Base-by-base conservation (phyloP, 805 yeast genomes). In the Starmera dryadoides region DNA sequence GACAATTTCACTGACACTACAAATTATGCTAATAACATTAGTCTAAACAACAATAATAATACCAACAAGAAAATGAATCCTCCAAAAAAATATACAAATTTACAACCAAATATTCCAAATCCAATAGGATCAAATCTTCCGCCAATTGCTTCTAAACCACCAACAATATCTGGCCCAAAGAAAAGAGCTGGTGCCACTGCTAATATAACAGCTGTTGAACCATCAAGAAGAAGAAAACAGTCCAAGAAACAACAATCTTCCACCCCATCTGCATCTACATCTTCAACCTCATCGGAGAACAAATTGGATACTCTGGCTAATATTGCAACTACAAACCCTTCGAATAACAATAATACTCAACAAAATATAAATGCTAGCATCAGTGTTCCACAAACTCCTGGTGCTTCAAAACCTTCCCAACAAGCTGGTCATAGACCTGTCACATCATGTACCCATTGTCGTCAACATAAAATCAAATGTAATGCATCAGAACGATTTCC, bases 381-480 rank as follows among this genome's bases (percentile, higher is more conserved):
- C 40, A 25, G 12, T 25, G 5, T 25, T 4, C 28, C 28, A 25
- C n/a, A 11, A 25, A 3, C 37, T 31, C 18, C 29, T 4, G 11
- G 35, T 33, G 15, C 34, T 31, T 20, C 48, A 42, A 25, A 25
- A 25, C 28, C 28, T 10, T n/a, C 9, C 7, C 60, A 47, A n/a
- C 55, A 51, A 15, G 70, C 76, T 0, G 80, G 81, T 2, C 91
- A 85, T 52, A 64, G 96, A 40, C 96, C 96, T 0, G 94, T 88
- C 2, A 86, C 95, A 0, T 83, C 95, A 3, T 89, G 97, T 56
- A 86, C 96, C 0, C 93, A 87, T 57, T 89, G 97, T 56, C 76
- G 97, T 37, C 96, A 89, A 56, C 96, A 88, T 59, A 89, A 89
- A 60, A 87, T 89, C 58, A 84, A 83, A 56, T 89, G 97, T 62